A percentile compares a stretch with the other conserved stretches of the same genome.
Evolutionary conservation across 2,329 filamentous ascomycete genomes (phyloP).

Genomic region (Pseudofabraea citricarpa): DNA sequence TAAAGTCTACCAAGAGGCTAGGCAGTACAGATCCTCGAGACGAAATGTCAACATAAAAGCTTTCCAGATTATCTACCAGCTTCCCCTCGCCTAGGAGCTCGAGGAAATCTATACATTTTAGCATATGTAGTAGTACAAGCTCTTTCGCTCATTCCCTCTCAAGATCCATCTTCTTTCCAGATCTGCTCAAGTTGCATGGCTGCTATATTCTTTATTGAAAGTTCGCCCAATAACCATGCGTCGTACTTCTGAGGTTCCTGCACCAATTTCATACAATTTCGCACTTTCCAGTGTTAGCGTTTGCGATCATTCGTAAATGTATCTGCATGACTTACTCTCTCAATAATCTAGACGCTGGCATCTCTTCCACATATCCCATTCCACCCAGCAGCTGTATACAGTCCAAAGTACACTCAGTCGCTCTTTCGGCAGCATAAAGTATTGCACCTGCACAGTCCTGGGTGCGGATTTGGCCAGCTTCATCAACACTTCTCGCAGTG

Average conservation of each 20-base stretch:
- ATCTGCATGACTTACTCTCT: conserved; percentile 42
- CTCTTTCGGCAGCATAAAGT: conserved; percentile 85
- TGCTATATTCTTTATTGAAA: conserved; percentile 27
- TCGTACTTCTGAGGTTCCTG: conserved; percentile 89
- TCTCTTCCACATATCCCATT: conserved; percentile 95
- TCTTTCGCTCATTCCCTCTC: not conserved
- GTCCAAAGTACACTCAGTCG: conserved; percentile 81
- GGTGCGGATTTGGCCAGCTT: conserved; percentile 66
- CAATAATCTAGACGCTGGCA: conserved; percentile 80
- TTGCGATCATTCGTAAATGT: not conserved
- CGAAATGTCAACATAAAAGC: too few relatives aligned
- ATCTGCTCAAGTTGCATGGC: conserved; percentile 12
- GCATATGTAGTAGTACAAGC: too few relatives aligned
- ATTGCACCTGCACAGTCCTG: conserved; percentile 95
- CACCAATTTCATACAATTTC: conserved; percentile 91
- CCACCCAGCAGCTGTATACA: conserved; percentile 90
- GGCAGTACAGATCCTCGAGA: too few relatives aligned
- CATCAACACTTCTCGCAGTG: conserved; percentile 76
- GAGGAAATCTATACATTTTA: too few relatives aligned
- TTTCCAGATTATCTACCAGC: too few relatives aligned
- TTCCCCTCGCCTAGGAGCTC: too few relatives aligned
- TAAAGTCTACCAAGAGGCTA: too few relatives aligned
- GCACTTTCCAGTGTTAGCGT: conserved; percentile 42
- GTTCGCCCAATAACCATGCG: conserved; percentile 80
- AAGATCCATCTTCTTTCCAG: not conserved